Base-by-base conservation (phyloP, 2,329 filamentous ascomycete genomes). In the Colletotrichum orchidophilum region DNA sequence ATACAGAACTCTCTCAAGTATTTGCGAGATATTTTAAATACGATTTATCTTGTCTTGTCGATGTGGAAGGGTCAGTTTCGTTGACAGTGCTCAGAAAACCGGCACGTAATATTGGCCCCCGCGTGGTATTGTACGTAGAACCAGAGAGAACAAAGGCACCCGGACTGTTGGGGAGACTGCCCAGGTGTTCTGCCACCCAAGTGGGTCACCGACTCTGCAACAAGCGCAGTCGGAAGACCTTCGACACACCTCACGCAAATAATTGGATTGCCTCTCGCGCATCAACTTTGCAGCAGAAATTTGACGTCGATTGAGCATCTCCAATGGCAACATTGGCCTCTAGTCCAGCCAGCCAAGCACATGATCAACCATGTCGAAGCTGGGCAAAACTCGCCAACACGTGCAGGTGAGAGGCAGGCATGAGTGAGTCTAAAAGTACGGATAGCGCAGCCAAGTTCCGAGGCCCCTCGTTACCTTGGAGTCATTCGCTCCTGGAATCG, bases 51-150 rank as follows among this genome's bases (percentile, higher is more conserved):
- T n/a, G n/a, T n/a, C n/a, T n/a, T n/a, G n/a, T n/a, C n/a, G n/a
- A n/a, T n/a, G n/a, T n/a, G n/a, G n/a, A n/a, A n/a, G n/a, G n/a
- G n/a, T n/a, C n/a, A n/a, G n/a, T n/a, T n/a, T n/a, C n/a, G n/a
- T n/a, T n/a, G n/a, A n/a, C n/a, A n/a, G n/a, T n/a, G n/a, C n/a
- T n/a, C n/a, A n/a, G n/a, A n/a, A n/a, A n/a, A n/a, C n/a, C n/a
- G n/a, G n/a, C n/a, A n/a, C n/a, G n/a, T n/a, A n/a, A n/a, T n/a
- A n/a, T n/a, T n/a, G n/a, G n/a, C n/a, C n/a, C n/a, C n/a, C n/a
- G n/a, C n/a, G n/a, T n/a, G n/a, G n/a, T 59, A 33, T 33, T 26
- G 33, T n/a, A 31, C 63, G 64, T 60, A 64, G 53, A 52, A 42
- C 52, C 24, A 55, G 54, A 33, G 21, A 61, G 35, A 50, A 58